phyloP scores from a whole-genome alignment of 495 filamentous ascomycete genomes.

The Podospora comata region DNA sequence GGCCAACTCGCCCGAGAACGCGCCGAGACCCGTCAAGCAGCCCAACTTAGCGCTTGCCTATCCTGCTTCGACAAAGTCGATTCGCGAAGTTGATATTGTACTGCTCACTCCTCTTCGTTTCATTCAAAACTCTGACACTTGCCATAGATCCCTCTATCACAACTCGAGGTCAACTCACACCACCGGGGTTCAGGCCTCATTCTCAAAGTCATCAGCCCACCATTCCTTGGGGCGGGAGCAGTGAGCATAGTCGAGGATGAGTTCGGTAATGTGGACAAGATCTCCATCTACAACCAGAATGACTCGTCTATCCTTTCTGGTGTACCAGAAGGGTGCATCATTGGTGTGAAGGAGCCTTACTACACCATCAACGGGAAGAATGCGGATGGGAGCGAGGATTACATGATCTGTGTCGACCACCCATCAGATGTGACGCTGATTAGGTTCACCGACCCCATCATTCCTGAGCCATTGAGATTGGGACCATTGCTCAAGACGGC shows the following conservation, averaged over 20 bases:
- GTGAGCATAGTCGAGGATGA: constrained; percentile 53
- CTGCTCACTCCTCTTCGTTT: not conserved
- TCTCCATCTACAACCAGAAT: constrained; percentile 47
- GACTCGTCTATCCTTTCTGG: constrained; percentile 38
- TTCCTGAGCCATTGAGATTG: constrained; percentile 28
- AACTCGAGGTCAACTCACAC: constrained; percentile 49
- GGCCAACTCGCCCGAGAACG: constrained; percentile 21
- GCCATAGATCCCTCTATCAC: constrained; percentile 31
- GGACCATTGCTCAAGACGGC: constrained; percentile 32
- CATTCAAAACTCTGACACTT: not conserved
- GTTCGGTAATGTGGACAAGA: constrained; percentile 40
- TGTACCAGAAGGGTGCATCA: constrained; percentile 33
- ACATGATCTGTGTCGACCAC: constrained; percentile 54
- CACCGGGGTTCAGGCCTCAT: constrained; percentile 48
- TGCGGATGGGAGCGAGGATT: constrained; percentile 37
- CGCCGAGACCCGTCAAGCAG: constrained; percentile 36
- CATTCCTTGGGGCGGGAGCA: constrained; percentile 41
- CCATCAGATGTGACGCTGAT: constrained; percentile 43
- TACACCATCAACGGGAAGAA: constrained; percentile 40
- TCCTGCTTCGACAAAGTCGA: constrained; percentile 33
- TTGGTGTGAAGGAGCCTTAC: constrained; percentile 54
- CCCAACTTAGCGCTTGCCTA: constrained; percentile 32
- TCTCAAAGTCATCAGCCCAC: constrained; percentile 41
- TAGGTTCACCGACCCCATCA: constrained; percentile 25
- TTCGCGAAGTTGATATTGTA: constrained; percentile 36